Percentiles rank a stretch among this genome's conserved stretches.
phyloP scores from a whole-genome alignment of 1,284 basidiomycete species.

The Leccinum huronense region DNA sequence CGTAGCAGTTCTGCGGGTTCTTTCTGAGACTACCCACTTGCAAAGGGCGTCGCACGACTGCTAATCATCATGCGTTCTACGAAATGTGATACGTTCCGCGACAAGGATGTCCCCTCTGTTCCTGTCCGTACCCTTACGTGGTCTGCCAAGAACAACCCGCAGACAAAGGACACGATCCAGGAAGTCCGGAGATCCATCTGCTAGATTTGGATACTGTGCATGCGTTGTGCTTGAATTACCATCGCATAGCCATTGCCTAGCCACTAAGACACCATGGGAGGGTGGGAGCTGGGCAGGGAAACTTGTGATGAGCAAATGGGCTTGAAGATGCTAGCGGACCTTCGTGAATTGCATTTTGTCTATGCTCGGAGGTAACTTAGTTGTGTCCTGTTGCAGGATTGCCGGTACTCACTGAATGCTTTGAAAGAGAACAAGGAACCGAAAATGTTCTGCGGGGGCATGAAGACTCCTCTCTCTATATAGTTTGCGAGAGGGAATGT shows the following conservation, averaged over 20 bases:
- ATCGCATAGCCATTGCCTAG: too few relatives aligned
- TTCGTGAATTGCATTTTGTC: not conserved
- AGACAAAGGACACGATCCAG: not conserved
- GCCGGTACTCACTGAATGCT: not conserved
- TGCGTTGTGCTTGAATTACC: too few relatives aligned
- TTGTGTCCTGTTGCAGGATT: not conserved
- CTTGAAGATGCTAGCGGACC: too few relatives aligned
- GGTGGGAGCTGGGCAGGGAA: not conserved
- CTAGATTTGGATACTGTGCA: too few relatives aligned
- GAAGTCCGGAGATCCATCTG: too few relatives aligned
- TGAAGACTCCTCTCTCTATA: not conserved
- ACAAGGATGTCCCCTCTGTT: not conserved
- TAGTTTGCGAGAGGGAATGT: not conserved
- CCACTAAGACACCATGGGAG: not conserved
- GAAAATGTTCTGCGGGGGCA: not conserved
- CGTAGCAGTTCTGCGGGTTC: not conserved
- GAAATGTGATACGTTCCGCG: slow-evolving; percentile 12
- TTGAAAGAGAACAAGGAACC: not conserved
- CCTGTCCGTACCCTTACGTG: slow-evolving; percentile 1
- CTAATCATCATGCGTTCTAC: slow-evolving; percentile 34
- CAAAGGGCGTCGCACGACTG: slow-evolving; percentile 31
- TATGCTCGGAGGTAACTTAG: not conserved
- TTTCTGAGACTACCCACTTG: not conserved
- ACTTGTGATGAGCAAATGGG: not conserved
- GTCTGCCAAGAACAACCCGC: slow-evolving; percentile 9